Conservation (phyloP, 1,139 yeast genomes). For the Debaryomyces psychrophilus region DNA sequence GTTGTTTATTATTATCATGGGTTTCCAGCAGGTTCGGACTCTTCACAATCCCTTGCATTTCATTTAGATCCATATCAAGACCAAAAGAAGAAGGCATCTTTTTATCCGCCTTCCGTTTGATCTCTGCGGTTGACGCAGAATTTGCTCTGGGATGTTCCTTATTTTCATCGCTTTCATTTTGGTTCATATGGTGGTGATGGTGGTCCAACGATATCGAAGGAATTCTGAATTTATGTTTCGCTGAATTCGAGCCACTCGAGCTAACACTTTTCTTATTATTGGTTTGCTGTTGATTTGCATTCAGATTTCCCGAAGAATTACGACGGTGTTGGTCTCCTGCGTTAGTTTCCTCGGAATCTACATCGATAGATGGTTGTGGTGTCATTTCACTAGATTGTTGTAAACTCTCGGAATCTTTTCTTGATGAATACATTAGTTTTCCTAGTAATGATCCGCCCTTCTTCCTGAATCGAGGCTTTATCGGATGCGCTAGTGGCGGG, state of each 20-base stretch:
- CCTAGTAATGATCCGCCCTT: slow-evolving; percentile 50
- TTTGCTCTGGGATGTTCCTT: neutral
- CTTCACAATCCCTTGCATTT: slow-evolving; percentile 57
- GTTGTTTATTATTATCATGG: neutral
- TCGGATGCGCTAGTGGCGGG: slow-evolving; percentile 56
- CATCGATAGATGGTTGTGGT: neutral
- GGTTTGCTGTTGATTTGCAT: neutral
- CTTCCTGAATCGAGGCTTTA: slow-evolving; percentile 51
- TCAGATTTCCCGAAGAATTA: neutral
- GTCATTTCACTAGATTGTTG: slow-evolving; percentile 10
- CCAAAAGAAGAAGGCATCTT: slow-evolving; percentile 27
- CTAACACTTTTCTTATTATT: slow-evolving; percentile 24
- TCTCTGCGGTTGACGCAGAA: neutral
- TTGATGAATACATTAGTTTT: slow-evolving; percentile 46
- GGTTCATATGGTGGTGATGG: slow-evolving; percentile 23
- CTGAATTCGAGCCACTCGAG: slow-evolving; percentile 16
- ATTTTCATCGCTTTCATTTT: slow-evolving; percentile 8
- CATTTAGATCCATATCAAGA: slow-evolving; percentile 52
- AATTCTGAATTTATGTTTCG: slow-evolving; percentile 33
- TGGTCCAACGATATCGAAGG: slow-evolving; percentile 41
- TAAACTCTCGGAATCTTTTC: slow-evolving; percentile 41
- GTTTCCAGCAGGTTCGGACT: slow-evolving; percentile 21
- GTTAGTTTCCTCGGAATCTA: slow-evolving; percentile 7
- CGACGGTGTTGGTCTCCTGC: slow-evolving; percentile 1
- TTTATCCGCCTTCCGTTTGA: neutral